Evolutionary conservation across 495 filamentous ascomycete genomes (phyloP), one percentile per base, ranked within the genome.

Genomic region (Lindgomyces ingoldianus): DNA sequence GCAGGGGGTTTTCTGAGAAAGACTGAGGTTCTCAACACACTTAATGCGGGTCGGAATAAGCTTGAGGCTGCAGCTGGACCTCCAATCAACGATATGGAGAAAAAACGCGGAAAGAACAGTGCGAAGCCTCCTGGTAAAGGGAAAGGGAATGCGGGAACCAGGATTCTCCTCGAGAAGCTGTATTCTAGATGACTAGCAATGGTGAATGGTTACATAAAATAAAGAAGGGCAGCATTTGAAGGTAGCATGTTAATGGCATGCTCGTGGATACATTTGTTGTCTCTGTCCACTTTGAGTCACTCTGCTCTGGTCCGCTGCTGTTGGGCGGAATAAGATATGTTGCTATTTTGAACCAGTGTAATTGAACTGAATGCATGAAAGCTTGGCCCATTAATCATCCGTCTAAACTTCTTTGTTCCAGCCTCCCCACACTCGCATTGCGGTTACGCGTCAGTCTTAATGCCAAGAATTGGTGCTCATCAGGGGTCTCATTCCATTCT

Each of bases 1-100:
- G 84, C 89, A 1, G 83, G 87, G 3, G 89, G 88, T 51, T 97
- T 96, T 69, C 77, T 80, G 22, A 79, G 84, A 67, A 85, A 83
- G 73, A 77, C 77, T 16, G 87, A 89, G 57, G 74, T 96, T 30
- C 68, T 87, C 60, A 82, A 86, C 71, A 81, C 76, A 3, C 76
- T 96, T 61, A 85, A 84, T 74, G 83, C 85, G 73, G 75, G 73
- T 49, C 80, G 75, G 69, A 80, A 81, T 74, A 74, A 74, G 58
- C 72, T 88, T 69, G 77, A 83, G 72, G 71, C 79, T 67, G 84
- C 80, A 22, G 77, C 80, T 21, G 49, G 75, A 75, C 63, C 77
- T 76, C 57, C 65, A 10, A 22, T 41, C 25, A 4, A 25, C 10
- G 41, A 66, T 2, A 66, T 68, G 36, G 59, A 57, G 22, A 58